A percentile compares a stretch with the other conserved stretches of the same genome.
Conservation (phyloP, 169 alveolate genomes). For the Cryptosporidium meleagridis region DNA sequence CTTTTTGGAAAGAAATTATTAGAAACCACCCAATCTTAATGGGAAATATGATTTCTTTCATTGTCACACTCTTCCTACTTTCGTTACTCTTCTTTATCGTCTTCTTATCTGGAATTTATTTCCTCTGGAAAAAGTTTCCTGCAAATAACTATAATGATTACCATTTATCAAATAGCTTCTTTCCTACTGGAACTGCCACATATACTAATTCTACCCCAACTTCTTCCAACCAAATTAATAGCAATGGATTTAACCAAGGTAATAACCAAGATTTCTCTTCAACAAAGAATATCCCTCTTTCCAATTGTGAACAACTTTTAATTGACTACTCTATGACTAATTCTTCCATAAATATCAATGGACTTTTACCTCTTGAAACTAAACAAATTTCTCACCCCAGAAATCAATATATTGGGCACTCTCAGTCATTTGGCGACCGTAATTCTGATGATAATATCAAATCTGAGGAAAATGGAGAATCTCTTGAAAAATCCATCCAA, state of each 20-base stretch:
- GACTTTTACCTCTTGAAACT: slow-evolving; percentile 46
- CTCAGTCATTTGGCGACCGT: neutral
- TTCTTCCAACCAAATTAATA: slow-evolving; percentile 6
- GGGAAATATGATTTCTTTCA: slow-evolving; percentile 21
- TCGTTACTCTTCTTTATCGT: neutral
- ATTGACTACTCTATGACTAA: slow-evolving; percentile 5
- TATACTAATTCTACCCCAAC: slow-evolving; percentile 42
- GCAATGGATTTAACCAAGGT: neutral
- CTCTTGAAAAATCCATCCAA: neutral
- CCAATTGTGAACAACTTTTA: neutral
- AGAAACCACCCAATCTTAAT: slow-evolving; percentile 44
- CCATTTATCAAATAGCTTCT: slow-evolving; percentile 22
- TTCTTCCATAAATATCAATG: slow-evolving; percentile 8
- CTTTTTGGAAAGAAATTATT: slow-evolving; percentile 49
- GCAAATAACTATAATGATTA: slow-evolving; percentile 1
- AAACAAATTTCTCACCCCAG: slow-evolving; percentile 24
- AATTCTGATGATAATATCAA: neutral
- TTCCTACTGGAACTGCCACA: slow-evolving; percentile 60
- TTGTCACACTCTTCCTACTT: neutral
- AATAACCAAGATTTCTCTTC: neutral
- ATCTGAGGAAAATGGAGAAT: neutral
- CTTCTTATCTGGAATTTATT: slow-evolving; percentile 12
- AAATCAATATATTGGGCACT: slow-evolving; percentile 11
- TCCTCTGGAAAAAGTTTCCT: slow-evolving; percentile 45
- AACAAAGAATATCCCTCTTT: neutral